These are phyloP conservation scores for Dalbergia cochinchinensis DNA, from an alignment of 306 rosid genomes.

Conservation along the genomic window DNA sequence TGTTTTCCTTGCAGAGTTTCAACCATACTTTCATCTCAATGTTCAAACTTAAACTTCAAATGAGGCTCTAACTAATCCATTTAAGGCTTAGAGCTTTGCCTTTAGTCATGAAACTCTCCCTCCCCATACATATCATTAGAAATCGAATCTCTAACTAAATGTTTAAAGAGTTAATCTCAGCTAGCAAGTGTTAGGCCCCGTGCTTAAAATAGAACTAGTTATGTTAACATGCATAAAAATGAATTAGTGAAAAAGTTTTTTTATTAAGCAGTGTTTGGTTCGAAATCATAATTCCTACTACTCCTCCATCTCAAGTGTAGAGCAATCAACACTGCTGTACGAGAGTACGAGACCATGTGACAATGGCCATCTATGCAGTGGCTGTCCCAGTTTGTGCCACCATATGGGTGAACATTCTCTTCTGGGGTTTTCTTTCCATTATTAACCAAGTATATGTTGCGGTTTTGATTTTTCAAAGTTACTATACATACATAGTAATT, in stretches of 20 bases:
- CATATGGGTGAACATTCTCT: slow-evolving; percentile 42
- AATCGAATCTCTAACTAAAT: too few relatives aligned
- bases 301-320: slow-evolving; percentile 40
- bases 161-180: too few relatives aligned
- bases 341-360: slow-evolving; percentile 44
- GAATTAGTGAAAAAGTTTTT: too few relatives aligned
- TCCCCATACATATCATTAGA: too few relatives aligned
- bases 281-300: neutral
- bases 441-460: slow-evolving; percentile 40
- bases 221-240: neutral
- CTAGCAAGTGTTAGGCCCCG: neutral
- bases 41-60: slow-evolving; percentile 42
- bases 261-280: neutral
- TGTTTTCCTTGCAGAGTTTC: slow-evolving; percentile 40
- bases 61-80: too few relatives aligned
- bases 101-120: too few relatives aligned
- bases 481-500: too few relatives aligned
- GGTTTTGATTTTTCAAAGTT: too few relatives aligned
- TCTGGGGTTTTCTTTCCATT: slow-evolving; percentile 49
- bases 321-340: slow-evolving; percentile 40
- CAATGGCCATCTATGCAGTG: slow-evolving; percentile 41
- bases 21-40: slow-evolving; percentile 43
- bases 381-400: slow-evolving; percentile 49
- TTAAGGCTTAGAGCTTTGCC: too few relatives aligned
- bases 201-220: neutral